Evolutionary conservation across 768 basidiomycete species (phyloP).

Genomic region (Mycena metata): DNA sequence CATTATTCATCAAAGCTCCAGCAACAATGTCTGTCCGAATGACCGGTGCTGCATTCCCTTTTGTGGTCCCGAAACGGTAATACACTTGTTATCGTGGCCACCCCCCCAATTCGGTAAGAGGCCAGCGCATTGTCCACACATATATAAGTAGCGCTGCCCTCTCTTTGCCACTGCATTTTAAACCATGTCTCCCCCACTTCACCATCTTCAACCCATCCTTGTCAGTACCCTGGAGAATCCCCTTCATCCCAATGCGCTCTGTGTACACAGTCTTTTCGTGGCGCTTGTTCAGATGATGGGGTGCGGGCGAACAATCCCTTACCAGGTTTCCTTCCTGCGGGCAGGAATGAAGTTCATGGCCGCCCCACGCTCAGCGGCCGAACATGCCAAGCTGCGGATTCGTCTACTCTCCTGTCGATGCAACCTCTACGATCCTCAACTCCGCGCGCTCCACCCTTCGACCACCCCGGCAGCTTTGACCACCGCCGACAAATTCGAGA

Average conservation of each 20-base stretch:
- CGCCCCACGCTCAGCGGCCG: constrained; percentile 1
- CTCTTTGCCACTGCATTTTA: background rate
- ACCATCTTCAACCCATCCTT: constrained; percentile 12
- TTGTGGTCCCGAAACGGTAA: too few species aligned
- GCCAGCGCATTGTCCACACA: background rate
- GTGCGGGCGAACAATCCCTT: constrained; percentile 2
- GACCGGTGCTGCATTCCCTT: too few species aligned
- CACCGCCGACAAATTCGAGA: background rate
- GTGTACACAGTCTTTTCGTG: background rate
- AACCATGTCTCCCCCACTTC: constrained; percentile 13
- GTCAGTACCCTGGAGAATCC: constrained; percentile 6
- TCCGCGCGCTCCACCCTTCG: background rate
- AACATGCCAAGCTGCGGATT: background rate
- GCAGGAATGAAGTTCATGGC: constrained; percentile 24
- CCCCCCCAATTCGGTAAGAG: too few species aligned
- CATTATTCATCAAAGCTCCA: too few species aligned
- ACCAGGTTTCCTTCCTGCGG: constrained; percentile 6
- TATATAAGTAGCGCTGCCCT: background rate
- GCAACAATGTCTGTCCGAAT: too few species aligned
- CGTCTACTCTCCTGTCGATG: constrained; percentile 11
- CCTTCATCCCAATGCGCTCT: background rate
- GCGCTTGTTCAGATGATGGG: background rate
- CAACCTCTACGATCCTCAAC: background rate
- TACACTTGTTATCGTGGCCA: too few species aligned
- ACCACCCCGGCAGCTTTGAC: background rate